phyloP scores from a whole-genome alignment of 2,329 filamentous ascomycete genomes.

The Fusarium pilosicola region DNA sequence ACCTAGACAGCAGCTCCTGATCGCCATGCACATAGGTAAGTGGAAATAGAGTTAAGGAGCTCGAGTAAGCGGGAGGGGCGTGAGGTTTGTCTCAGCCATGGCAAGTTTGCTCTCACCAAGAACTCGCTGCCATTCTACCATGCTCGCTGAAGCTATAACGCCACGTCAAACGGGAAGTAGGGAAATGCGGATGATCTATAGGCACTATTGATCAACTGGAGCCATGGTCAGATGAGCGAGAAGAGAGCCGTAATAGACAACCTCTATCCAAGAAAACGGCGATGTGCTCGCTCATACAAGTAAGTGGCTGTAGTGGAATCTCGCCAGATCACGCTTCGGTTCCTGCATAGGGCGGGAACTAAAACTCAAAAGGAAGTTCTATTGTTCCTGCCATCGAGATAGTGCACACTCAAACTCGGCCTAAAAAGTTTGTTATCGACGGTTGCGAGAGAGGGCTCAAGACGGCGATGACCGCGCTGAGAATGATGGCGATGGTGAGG shows the following conservation, averaged over 20 bases:
- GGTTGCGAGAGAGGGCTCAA: constrained; percentile 3
- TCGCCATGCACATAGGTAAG: not conserved
- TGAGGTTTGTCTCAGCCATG: not conserved
- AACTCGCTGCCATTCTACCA: not conserved
- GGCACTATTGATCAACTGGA: not conserved
- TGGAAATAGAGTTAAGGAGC: constrained; percentile 9
- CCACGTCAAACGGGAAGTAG: not conserved
- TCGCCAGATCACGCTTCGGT: not conserved
- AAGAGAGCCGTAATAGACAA: not conserved
- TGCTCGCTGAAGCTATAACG: not conserved
- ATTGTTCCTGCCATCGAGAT: not conserved
- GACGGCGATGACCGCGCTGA: not conserved
- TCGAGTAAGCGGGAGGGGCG: constrained; percentile 14
- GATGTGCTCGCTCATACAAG: not conserved
- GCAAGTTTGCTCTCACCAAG: not conserved
- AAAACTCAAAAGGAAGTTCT: not conserved
- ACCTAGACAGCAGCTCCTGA: not conserved
- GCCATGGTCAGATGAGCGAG: too few relatives aligned
- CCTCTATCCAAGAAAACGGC: not conserved
- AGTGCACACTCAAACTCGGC: not conserved
- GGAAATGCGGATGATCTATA: not conserved
- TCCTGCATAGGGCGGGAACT: not conserved
- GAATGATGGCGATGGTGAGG: constrained; percentile 4
- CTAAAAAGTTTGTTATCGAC: not conserved
- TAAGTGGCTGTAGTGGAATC: not conserved